Conservation (phyloP, 345 rosid genomes). For the Eucalyptus pauciflora region DNA sequence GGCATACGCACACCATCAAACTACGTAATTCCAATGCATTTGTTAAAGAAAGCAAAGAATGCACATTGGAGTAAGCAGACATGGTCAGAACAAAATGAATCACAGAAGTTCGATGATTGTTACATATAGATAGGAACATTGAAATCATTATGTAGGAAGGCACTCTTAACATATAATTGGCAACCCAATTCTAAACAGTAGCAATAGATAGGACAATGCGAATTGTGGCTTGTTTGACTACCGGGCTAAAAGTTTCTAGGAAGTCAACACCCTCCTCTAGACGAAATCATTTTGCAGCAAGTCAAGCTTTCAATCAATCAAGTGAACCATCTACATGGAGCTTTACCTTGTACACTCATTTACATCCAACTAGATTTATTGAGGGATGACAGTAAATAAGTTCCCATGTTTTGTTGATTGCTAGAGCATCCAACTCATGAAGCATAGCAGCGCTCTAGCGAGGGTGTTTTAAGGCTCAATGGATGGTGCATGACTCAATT, state of each 20-base stretch:
- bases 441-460: not conserved
- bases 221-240: not conserved
- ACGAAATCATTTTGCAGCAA: not conserved
- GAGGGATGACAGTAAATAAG: not conserved
- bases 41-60: not conserved
- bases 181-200: fast-evolving
- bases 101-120: not conserved
- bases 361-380: not conserved
- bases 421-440: not conserved
- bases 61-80: not conserved
- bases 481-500: not conserved
- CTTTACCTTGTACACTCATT: not conserved
- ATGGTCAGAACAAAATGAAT: not conserved
- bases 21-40: not conserved
- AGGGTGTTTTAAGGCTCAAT: not conserved
- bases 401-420: not conserved
- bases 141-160: not conserved
- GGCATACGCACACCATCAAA: not conserved
- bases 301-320: not conserved
- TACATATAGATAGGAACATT: not conserved
- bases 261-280: not conserved
- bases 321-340: fast-evolving
- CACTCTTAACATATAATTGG: not conserved
- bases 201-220: not conserved
- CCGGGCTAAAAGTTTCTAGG: fast-evolving